A percentile compares a stretch with the other conserved stretches of the same genome.
These are phyloP conservation scores for Candolleomyces aberdarensis DNA, from an alignment of 768 basidiomycete species.

Conservation along the genomic window DNA sequence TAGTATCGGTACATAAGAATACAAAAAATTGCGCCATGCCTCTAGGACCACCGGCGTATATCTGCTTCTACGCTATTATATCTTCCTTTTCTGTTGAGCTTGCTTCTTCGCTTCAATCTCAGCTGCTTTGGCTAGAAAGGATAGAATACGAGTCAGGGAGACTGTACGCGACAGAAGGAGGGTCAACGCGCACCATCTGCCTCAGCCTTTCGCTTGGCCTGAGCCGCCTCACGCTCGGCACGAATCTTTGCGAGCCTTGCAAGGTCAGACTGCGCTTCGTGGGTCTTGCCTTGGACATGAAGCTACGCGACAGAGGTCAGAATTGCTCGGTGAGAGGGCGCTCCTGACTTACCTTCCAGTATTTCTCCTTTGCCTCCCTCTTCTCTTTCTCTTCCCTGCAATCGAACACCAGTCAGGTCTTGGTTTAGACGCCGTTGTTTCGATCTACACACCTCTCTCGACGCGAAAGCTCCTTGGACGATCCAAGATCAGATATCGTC, in stretches of 20 bases:
- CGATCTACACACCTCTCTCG: slow-evolving; percentile 52
- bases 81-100: neutral
- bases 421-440: neutral
- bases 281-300: slow-evolving; percentile 81
- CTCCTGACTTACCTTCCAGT: slow-evolving; percentile 66
- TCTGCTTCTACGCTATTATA: neutral
- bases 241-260: slow-evolving; percentile 82
- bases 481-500: slow-evolving; percentile 71
- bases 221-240: slow-evolving; percentile 84
- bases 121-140: neutral
- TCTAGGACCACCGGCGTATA: neutral
- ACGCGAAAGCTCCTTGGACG: slow-evolving; percentile 59
- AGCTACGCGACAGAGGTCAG: slow-evolving; percentile 38
- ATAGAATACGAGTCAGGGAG: neutral
- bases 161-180: neutral
- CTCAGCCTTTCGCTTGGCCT: slow-evolving; percentile 86
- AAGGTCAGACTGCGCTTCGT: slow-evolving; percentile 86
- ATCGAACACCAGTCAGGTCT: neutral
- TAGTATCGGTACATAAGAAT: neutral
- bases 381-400: slow-evolving; percentile 88
- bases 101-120: slow-evolving; percentile 7
- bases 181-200: slow-evolving; percentile 58
- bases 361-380: slow-evolving; percentile 81
- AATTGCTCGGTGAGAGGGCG: slow-evolving; percentile 2
- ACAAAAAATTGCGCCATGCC: neutral